Conservation (phyloP, 371 early-diverging fungal genomes). For the Mycotypha africana region DNA sequence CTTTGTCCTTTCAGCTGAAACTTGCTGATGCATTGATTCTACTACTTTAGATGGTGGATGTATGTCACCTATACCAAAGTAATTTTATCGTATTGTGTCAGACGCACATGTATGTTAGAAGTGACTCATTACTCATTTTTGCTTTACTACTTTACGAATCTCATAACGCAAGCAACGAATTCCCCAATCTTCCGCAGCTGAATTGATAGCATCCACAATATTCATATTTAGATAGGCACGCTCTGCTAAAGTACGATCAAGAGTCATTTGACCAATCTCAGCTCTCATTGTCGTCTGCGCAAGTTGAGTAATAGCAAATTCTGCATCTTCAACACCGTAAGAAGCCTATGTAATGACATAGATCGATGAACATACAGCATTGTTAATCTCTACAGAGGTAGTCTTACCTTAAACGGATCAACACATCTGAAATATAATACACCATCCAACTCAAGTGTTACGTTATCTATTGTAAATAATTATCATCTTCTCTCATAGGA, state of each 20-base stretch:
- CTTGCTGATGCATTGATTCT: conserved; percentile 96
- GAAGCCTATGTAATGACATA: conserved; percentile 84
- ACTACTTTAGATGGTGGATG: conserved; percentile 96
- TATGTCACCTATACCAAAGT: conserved; percentile 79
- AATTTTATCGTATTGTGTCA: too few species aligned
- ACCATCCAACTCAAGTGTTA: conserved; percentile 93
- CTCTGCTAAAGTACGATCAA: conserved; percentile 94
- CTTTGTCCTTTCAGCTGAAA: conserved; percentile 94
- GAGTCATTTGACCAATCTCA: conserved; percentile 96
- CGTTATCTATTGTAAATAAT: conserved; percentile 72
- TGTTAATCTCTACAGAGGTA: too few species aligned
- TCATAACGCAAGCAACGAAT: conserved; percentile 92
- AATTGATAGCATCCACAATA: conserved; percentile 94
- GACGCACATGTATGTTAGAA: too few species aligned
- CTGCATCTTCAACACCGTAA: conserved; percentile 94
- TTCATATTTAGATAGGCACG: conserved; percentile 87
- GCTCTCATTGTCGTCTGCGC: conserved; percentile 99
- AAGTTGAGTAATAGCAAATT: conserved; percentile 92
- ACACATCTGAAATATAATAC: conserved; percentile 92
- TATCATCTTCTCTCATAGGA: too few species aligned
- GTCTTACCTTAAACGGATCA: conserved; percentile 88
- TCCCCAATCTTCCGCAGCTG: conserved; percentile 94
- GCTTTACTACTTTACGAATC: conserved; percentile 53
- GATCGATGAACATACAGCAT: too few species aligned
- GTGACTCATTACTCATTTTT: too few species aligned